These are phyloP conservation scores for Hydnomerulius pinastri DNA, from an alignment of 768 basidiomycete species.

Conservation along the genomic window DNA sequence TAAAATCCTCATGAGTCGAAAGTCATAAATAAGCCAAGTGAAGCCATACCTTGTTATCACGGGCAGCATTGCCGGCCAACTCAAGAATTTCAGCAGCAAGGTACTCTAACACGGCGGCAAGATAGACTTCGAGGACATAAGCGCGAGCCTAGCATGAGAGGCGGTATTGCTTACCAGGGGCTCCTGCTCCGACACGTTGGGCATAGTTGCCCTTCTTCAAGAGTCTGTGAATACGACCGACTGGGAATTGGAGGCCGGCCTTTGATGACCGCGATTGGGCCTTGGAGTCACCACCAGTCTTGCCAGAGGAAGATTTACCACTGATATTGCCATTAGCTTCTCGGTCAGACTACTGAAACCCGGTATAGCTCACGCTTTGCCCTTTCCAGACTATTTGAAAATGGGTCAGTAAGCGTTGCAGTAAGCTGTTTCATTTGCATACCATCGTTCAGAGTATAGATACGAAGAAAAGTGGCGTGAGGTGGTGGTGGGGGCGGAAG, in stretches of 20 bases:
- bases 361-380: slow-evolving; percentile 45
- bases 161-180: slow-evolving; percentile 49
- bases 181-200: slow-evolving; percentile 68
- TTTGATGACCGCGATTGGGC: slow-evolving; percentile 67
- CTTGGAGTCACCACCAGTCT: slow-evolving; percentile 55
- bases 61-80: slow-evolving; percentile 77
- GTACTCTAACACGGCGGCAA: slow-evolving; percentile 86
- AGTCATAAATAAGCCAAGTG: not conserved
- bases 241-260: slow-evolving; percentile 73
- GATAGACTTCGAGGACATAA: slow-evolving; percentile 55
- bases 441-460: slow-evolving; percentile 34
- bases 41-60: slow-evolving; percentile 60
- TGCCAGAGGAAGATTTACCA: slow-evolving; percentile 48
- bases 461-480: slow-evolving; percentile 17
- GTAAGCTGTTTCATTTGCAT: not conserved
- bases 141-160: not conserved
- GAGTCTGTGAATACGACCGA: slow-evolving; percentile 80
- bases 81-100: slow-evolving; percentile 86
- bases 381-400: slow-evolving; percentile 52
- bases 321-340: slow-evolving; percentile 20
- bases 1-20: not conserved
- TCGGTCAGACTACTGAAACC: slow-evolving; percentile 4
- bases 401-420: slow-evolving; percentile 8
- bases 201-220: slow-evolving; percentile 75
- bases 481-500: slow-evolving; percentile 17